Conservation (phyloP, 202 grass and related monocot genomes). For the Digitaria exilis region DNA sequence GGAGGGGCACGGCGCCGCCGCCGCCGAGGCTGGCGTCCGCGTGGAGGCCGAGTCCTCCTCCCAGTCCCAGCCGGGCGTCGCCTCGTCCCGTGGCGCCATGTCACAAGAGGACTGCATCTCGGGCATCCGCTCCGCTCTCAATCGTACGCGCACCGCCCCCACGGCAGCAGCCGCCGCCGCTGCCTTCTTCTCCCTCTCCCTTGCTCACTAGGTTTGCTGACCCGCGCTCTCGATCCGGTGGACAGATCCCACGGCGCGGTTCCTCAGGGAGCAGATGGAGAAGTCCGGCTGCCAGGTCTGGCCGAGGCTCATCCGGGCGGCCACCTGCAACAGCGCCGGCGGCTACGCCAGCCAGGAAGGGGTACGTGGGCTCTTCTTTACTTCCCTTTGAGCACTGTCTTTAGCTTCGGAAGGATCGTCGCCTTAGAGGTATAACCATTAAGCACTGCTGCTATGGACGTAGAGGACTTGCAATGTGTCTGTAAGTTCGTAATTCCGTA, state of each 20-base stretch:
- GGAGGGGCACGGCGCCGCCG: slow-evolving; percentile 16
- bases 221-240: background rate
- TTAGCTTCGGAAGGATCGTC: background rate
- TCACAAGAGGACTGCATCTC: slow-evolving; percentile 55
- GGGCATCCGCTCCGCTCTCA: slow-evolving; percentile 60
- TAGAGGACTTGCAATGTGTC: background rate
- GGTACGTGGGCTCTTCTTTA: slow-evolving; percentile 41
- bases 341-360: slow-evolving; percentile 45
- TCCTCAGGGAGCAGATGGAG: slow-evolving; percentile 75
- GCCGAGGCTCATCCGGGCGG: slow-evolving; percentile 53
- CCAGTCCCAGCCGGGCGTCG: background rate
- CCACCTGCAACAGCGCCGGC: slow-evolving; percentile 49
- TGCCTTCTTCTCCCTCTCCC: background rate
- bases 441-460: background rate
- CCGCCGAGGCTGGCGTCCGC: slow-evolving; percentile 2
- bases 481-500: background rate
- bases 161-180: background rate
- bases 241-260: slow-evolving; percentile 85
- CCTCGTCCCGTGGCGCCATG: slow-evolving; percentile 13
- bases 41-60: slow-evolving; percentile 5
- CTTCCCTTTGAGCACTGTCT: background rate
- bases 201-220: slow-evolving; percentile 14
- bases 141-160: slow-evolving; percentile 24
- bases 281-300: slow-evolving; percentile 65
- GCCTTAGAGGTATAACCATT: background rate